Evolutionary conservation across 2,329 filamentous ascomycete species (phyloP).

Genomic region (Podosphaera leucotricha): DNA sequence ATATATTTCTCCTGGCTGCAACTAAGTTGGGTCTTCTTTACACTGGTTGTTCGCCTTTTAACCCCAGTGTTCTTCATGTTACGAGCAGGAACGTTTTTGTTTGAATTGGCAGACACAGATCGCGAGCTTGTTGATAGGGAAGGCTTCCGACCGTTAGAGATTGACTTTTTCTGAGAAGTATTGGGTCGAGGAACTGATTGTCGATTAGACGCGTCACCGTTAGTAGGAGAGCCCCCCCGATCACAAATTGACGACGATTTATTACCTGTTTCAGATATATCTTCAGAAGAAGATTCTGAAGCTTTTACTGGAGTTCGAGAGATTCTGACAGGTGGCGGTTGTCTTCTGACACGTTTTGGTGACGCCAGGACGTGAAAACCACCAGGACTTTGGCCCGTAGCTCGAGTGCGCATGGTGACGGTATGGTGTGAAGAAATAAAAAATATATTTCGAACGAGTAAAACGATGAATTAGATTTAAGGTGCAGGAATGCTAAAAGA

Average conservation of each 20-base stretch:
- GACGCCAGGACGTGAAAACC: slow-evolving; percentile 1
- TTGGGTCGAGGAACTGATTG: background rate
- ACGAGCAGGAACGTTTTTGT: background rate
- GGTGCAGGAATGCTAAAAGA: too few species aligned
- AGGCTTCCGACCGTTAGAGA: too few species aligned
- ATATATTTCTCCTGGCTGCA: background rate
- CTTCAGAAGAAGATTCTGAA: background rate
- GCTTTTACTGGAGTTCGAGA: background rate
- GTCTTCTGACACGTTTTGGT: slow-evolving; percentile 1
- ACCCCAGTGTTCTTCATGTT: background rate
- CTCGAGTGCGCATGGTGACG: slow-evolving; percentile 1
- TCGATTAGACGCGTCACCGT: background rate
- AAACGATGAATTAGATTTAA: too few species aligned
- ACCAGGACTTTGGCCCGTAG: slow-evolving; percentile 1
- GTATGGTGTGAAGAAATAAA: too few species aligned
- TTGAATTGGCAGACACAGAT: background rate
- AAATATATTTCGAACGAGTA: too few species aligned
- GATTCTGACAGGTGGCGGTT: background rate
- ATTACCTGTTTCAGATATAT: background rate
- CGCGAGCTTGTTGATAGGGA: too few species aligned
- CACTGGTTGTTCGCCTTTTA: background rate
- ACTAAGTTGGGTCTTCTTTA: background rate
- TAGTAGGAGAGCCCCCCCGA: background rate
- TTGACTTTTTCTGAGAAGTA: background rate
- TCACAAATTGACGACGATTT: background rate